phyloP scores from a whole-genome alignment of 2,329 filamentous ascomycete species.

The Fusarium liriodendri region DNA sequence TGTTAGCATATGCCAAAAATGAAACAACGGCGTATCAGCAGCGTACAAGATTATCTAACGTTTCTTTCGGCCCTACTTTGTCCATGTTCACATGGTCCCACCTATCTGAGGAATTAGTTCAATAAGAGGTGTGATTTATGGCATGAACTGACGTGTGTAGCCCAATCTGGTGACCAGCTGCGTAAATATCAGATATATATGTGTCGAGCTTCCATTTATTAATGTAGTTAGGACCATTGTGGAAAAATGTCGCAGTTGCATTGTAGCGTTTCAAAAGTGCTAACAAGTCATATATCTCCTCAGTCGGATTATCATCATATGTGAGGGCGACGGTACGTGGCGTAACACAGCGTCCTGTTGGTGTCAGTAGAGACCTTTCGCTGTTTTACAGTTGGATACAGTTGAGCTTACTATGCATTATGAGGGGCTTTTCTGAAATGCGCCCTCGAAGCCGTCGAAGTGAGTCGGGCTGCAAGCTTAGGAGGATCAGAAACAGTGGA shows the following conservation, averaged over 20 bases:
- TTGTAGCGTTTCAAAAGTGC: constrained; percentile 5
- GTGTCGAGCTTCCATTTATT: neutral
- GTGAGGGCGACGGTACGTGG: constrained; percentile 6
- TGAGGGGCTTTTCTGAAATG: neutral
- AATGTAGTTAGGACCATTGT: neutral
- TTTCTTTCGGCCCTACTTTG: neutral
- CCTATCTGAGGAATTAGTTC: neutral
- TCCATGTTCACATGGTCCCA: neutral
- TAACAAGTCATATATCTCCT: constrained; percentile 2
- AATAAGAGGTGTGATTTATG: neutral
- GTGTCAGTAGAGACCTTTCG: neutral
- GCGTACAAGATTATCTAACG: neutral
- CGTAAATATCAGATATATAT: constrained; percentile 1
- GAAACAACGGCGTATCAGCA: neutral
- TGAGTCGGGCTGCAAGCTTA: neutral
- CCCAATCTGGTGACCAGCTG: constrained; percentile 4
- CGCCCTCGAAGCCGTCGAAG: neutral
- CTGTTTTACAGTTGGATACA: neutral
- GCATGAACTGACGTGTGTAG: constrained; percentile 5
- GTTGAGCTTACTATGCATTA: neutral
- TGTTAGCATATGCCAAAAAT: neutral
- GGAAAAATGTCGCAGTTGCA: constrained; percentile 6
- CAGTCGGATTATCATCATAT: constrained; percentile 1
- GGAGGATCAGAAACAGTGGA: neutral
- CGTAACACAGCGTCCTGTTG: neutral